Percentiles rank a stretch among this genome's conserved stretches.
These are phyloP conservation scores for Spinacia oleracea DNA, from an alignment of 179 eudicot genomes.

Conservation along the genomic window DNA sequence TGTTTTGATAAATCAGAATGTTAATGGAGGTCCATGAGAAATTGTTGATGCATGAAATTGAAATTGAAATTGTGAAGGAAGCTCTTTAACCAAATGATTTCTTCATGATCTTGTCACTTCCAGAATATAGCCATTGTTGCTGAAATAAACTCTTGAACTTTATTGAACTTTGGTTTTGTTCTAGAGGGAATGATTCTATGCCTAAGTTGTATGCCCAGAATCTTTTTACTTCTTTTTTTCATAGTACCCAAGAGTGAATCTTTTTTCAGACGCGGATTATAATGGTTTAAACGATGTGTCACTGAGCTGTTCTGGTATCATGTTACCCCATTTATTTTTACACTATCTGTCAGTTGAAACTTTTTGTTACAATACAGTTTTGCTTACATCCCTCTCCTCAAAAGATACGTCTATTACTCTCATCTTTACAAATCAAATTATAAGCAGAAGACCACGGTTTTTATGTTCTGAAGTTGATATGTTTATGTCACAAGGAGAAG, in stretches of 20 bases:
- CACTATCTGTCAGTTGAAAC: not conserved
- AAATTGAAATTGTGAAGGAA: not conserved
- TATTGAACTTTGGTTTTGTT: not conserved
- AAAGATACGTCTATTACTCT: not conserved
- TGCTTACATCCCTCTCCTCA: not conserved
- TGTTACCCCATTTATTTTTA: not conserved
- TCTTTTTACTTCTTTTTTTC: not conserved
- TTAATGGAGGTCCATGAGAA: not conserved
- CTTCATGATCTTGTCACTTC: not conserved
- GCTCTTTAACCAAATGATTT: not conserved
- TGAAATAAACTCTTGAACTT: not conserved
- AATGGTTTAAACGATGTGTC: not conserved
- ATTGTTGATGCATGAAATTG: slow-evolving; percentile 2
- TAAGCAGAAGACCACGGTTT: not conserved
- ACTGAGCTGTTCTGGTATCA: not conserved
- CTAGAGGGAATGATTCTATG: not conserved
- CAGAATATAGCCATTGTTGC: not conserved
- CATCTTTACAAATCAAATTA: not conserved
- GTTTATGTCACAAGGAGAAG: not conserved
- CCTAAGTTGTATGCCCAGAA: not conserved
- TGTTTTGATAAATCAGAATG: not conserved
- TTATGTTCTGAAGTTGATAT: not conserved
- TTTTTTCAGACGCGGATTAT: not conserved
- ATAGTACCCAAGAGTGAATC: not conserved
- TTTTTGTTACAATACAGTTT: not conserved